Percentiles rank a stretch among this genome's conserved stretches.
Evolutionary conservation across 306 rosid genomes (phyloP).

Genomic region (Castanospermum australe): DNA sequence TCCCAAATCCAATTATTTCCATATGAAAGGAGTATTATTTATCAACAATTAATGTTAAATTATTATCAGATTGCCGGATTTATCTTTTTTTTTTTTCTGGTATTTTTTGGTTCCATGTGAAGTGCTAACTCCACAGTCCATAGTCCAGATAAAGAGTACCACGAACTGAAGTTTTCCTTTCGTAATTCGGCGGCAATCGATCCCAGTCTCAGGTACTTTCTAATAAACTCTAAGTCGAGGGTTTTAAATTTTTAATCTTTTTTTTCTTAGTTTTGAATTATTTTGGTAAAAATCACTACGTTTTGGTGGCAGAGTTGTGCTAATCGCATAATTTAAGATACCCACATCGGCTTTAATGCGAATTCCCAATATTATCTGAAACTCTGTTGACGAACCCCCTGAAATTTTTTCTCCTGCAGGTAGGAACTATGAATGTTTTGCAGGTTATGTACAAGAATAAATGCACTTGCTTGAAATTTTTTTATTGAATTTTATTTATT

Average conservation of each 20-base stretch:
- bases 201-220: neutral
- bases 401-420: neutral
- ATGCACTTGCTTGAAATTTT: neutral
- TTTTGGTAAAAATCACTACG: neutral
- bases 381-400: neutral
- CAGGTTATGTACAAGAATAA: neutral
- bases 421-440: constrained; percentile 13
- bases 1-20: too few relatives aligned
- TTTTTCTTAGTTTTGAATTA: neutral
- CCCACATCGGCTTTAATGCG: neutral
- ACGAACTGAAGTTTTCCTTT: neutral
- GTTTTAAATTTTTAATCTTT: neutral
- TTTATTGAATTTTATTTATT: neutral
- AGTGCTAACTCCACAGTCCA: neutral
- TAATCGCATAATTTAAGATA: neutral
- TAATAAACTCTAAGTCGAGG: constrained; percentile 13
- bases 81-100: neutral
- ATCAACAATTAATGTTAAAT: too few relatives aligned
- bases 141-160: neutral
- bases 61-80: neutral
- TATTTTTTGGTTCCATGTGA: neutral
- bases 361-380: constrained; percentile 3
- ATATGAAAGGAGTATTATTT: too few relatives aligned
- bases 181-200: neutral
- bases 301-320: neutral